These are phyloP conservation scores for Wickerhamomyces xylosicus DNA, from an alignment of 805 yeast genomes.

Conservation along the genomic window DNA sequence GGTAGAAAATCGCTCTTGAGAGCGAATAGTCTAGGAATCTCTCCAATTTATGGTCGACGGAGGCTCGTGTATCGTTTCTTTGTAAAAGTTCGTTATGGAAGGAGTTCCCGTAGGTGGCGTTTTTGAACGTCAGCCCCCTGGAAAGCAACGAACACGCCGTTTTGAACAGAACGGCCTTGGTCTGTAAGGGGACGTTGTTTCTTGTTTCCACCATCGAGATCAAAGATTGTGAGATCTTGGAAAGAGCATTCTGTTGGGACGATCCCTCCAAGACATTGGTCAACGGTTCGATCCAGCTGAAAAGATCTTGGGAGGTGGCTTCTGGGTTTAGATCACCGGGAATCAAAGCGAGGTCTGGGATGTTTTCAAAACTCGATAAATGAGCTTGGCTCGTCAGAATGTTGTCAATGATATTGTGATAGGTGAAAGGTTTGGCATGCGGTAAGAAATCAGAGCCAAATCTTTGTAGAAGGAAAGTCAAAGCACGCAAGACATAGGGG, in stretches of 20 bases:
- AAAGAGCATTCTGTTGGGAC: conserved; percentile 41
- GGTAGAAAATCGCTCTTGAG: conserved; percentile 22
- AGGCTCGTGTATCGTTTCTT: conserved; percentile 39
- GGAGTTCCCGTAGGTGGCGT: conserved; percentile 13
- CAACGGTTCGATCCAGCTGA: conserved; percentile 46
- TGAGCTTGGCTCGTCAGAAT: conserved; percentile 46
- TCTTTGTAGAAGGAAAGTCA: conserved; percentile 32
- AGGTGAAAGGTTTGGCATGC: conserved; percentile 40
- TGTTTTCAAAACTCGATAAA: conserved; percentile 23
- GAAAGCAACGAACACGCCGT: conserved; percentile 15
- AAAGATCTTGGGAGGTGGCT: conserved; percentile 31
- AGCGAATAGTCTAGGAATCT: conserved; percentile 22
- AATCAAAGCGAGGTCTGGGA: conserved; percentile 18
- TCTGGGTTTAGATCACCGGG: conserved; percentile 21
- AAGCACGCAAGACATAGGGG: conserved; percentile 38
- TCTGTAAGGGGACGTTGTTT: conserved; percentile 23
- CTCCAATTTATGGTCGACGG: conserved; percentile 27
- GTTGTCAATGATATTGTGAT: conserved; percentile 47
- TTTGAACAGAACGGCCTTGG: conserved; percentile 25
- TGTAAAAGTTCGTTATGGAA: conserved; percentile 29
- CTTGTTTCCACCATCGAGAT: conserved; percentile 28
- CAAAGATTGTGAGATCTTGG: conserved; percentile 39
- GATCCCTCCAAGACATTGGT: conserved; percentile 33
- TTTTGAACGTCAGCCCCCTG: conserved; percentile 8
- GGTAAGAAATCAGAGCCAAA: conserved; percentile 45